Conservation (phyloP, 306 rosid genomes). For the Coriaria nepalensis region DNA sequence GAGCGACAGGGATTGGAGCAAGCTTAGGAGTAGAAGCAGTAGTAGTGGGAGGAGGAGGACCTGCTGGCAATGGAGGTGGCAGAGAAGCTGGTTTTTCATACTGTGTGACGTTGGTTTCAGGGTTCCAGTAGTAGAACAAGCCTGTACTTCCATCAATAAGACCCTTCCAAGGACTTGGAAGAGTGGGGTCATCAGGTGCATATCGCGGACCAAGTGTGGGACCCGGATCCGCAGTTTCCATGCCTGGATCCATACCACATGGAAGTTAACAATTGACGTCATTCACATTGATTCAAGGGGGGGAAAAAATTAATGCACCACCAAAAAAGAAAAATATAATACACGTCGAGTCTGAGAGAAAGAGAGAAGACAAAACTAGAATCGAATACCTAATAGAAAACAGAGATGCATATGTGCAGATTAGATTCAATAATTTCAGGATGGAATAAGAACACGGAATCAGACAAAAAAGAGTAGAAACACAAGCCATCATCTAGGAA, state of each 20-base stretch:
- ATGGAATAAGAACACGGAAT: too few species aligned
- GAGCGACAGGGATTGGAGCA: constrained; percentile 47
- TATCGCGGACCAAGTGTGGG: constrained; percentile 63
- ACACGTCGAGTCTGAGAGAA: too few species aligned
- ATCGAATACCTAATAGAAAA: too few species aligned
- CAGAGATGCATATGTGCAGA: too few species aligned
- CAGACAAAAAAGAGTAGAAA: too few species aligned
- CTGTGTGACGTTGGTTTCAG: constrained; percentile 84
- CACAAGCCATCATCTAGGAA: too few species aligned
- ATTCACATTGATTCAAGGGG: too few species aligned
- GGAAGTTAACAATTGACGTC: too few species aligned
- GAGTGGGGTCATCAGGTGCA: constrained; percentile 91
- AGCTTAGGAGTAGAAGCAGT: constrained; percentile 32
- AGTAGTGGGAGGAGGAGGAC: constrained; percentile 18
- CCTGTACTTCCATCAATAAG: constrained; percentile 88
- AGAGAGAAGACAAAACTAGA: too few species aligned
- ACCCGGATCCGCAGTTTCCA: constrained; percentile 70
- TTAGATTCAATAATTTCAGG: too few species aligned
- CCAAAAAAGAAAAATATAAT: too few species aligned
- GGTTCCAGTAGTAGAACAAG: constrained; percentile 79
- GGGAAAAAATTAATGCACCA: too few species aligned
- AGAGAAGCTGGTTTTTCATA: constrained; percentile 61
- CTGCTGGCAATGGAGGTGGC: constrained; percentile 39
- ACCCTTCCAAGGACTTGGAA: constrained; percentile 91
- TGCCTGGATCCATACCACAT: constrained; percentile 1